Conservation (phyloP, 495 filamentous ascomycete species). For the Aspergillus nidulans region DNA sequence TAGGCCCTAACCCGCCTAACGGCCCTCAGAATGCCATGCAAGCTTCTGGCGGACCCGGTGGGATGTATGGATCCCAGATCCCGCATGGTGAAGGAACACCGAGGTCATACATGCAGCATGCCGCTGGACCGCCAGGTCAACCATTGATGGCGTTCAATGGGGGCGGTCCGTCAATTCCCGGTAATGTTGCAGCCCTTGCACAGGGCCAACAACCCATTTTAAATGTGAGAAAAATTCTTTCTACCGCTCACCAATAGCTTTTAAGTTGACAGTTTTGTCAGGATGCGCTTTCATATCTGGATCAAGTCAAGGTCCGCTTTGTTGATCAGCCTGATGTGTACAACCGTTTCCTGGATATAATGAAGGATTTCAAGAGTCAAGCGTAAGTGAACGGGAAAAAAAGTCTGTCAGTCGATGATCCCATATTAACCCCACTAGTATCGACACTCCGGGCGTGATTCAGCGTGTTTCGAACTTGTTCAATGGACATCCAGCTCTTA, state of each 20-base stretch:
- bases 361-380: conserved; percentile 99
- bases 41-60: conserved; percentile 58
- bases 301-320: conserved; percentile 98
- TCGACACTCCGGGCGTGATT: conserved; percentile 97
- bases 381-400: conserved; percentile 59
- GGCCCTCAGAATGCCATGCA: conserved; percentile 55
- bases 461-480: conserved; percentile 96
- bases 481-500: conserved; percentile 91
- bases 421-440: conserved; percentile 48
- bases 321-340: conserved; percentile 97
- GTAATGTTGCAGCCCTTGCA: conserved; percentile 55
- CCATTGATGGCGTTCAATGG: conserved; percentile 58
- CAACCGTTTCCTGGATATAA: conserved; percentile 96
- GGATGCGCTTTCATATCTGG: conserved; percentile 96
- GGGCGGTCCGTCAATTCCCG: conserved; percentile 43
- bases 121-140: conserved; percentile 49
- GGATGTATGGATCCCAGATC: conserved; percentile 63
- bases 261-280: conserved; percentile 32
- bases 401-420: background rate
- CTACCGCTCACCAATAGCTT: background rate
- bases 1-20: conserved; percentile 53
- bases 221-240: conserved; percentile 58
- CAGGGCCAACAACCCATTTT: conserved; percentile 95
- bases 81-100: conserved; percentile 56
- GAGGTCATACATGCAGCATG: conserved; percentile 61